Evolutionary conservation across 2,329 filamentous ascomycete genomes (phyloP), one percentile per base, ranked within the genome.

Genomic region (Juglanconis sp.): DNA sequence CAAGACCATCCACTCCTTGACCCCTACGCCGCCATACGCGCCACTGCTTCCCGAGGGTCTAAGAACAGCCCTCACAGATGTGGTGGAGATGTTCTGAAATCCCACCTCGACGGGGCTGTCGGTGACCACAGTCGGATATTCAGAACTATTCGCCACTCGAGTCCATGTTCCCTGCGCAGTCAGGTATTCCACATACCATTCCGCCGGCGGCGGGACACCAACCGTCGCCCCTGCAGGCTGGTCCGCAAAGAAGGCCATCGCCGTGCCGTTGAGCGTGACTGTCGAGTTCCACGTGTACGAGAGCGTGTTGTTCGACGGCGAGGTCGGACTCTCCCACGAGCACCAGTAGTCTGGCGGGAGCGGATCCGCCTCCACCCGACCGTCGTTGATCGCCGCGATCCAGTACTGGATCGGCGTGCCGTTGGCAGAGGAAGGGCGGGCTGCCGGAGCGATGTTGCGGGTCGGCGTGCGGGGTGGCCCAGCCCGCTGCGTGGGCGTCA

Each of bases 321-420:
- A 73, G 44, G 52, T 56, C n/a, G 70, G 66, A 5, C 65, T 71
- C 15, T 63, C 66, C 61, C 72, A 75, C 7, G 72, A 73, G 55
- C 63, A 66, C 73, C 73, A 75, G 64, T 74, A 74, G 61, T 75
- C 73, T 3, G 73, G 72, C 40, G 72, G 73, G 7, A 74, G 66
- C 4, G 73, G 72, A 24, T 66, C 70, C 50, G 61, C 52, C 44
- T 68, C 67, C 32, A 75, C 66, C 48, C 64, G 63, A 17, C 63
- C 70, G 55, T 75, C 72, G 60, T 74, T 72, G 52, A 74, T 61
- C 11, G 72, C 65, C 13, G 67, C 67, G 9, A 72, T 68, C 72
- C 73, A 75, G 65, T 75, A 75, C 64, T 75, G 73, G 40, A 75
- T 72, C 1, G 72, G 72, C 5, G 71, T 74, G 8, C 57, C 59